These are phyloP conservation scores for Epichloe uncinata DNA, from an alignment of 2,329 filamentous ascomycete species.

Conservation along the genomic window DNA sequence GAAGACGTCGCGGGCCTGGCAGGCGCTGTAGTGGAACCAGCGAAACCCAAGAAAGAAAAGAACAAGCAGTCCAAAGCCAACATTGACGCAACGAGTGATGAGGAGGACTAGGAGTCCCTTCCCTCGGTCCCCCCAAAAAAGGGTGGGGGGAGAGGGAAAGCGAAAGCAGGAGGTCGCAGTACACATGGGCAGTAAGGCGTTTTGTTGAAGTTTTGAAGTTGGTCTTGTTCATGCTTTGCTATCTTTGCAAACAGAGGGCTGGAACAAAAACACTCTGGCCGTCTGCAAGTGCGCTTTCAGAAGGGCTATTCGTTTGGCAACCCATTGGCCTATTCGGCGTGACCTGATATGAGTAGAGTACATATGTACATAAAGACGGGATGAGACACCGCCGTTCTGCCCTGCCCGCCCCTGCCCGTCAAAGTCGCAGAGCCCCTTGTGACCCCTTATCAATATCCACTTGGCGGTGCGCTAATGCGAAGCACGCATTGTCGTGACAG, in stretches of 20 bases:
- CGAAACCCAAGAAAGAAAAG: constrained; percentile 24
- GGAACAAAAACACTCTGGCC: no score
- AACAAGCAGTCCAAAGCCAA: constrained; percentile 39
- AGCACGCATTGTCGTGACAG: no score
- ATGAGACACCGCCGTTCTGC: no score
- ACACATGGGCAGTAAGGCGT: not conserved
- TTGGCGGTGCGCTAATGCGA: not conserved
- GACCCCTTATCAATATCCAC: not conserved
- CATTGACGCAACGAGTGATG: constrained; percentile 51
- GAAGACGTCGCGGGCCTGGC: constrained; percentile 19
- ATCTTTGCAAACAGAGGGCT: not conserved
- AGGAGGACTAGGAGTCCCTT: constrained; percentile 25
- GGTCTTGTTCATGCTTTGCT: not conserved
- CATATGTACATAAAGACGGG: no score
- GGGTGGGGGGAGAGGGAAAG: not conserved
- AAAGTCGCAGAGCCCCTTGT: no score
- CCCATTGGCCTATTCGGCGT: not conserved
- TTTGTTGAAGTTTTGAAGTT: not conserved
- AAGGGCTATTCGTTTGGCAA: not conserved
- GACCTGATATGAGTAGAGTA: not conserved
- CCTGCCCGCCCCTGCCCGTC: no score
- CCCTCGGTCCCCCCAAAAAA: not conserved
- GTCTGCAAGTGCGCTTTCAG: no score
- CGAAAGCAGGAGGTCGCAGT: not conserved
- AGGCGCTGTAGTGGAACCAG: constrained; percentile 14